Evolutionary conservation across 2,329 filamentous ascomycete genomes (phyloP).

Genomic region (Colletotrichum australisinense): DNA sequence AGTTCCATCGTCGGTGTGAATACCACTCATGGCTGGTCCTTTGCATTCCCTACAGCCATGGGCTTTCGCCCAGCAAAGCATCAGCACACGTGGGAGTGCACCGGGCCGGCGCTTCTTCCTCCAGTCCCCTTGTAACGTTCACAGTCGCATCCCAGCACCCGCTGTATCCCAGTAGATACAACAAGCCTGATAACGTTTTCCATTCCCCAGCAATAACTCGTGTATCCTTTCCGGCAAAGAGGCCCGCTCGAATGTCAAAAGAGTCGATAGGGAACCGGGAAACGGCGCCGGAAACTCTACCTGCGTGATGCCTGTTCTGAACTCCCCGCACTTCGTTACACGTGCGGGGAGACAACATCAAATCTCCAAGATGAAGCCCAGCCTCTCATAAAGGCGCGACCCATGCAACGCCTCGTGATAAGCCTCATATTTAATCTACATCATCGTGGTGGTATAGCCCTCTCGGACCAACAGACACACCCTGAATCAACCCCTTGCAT

Average conservation of each 20-base stretch:
- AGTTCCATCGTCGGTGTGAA: not conserved
- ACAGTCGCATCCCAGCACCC: not conserved
- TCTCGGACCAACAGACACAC: not conserved
- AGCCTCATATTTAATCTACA: slow-evolving; percentile 13
- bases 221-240: not conserved
- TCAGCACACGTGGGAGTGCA: not conserved
- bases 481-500: not conserved
- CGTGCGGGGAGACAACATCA: slow-evolving; percentile 15
- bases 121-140: not conserved
- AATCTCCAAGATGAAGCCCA: not conserved
- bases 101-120: not conserved
- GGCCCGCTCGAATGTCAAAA: not conserved
- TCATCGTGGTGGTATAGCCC: not conserved
- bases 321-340: not conserved
- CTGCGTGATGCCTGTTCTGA: not conserved
- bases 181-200: not conserved
- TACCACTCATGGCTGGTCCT: not conserved
- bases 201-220: not conserved
- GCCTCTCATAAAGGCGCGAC: not conserved
- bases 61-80: not conserved
- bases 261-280: not conserved
- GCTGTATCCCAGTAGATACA: not conserved
- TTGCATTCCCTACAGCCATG: too few species aligned
- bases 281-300: not conserved
- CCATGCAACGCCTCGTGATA: not conserved